Evolutionary conservation across 257 asterid species (phyloP).

Genomic region (Rubia yunnanensis): DNA sequence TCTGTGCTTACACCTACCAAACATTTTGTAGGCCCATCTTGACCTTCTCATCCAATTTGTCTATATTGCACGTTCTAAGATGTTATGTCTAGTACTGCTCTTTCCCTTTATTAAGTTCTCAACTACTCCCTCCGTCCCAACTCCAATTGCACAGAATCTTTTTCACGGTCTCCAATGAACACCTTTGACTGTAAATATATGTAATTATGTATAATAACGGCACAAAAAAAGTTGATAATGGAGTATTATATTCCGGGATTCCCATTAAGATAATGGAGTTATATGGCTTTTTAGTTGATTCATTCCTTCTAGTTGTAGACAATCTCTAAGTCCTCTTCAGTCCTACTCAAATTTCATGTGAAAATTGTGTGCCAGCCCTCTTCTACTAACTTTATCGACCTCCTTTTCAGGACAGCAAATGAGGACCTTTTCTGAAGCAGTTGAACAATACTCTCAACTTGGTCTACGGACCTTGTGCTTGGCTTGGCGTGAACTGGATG

Average conservation of each 20-base stretch:
- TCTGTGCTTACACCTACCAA: too few relatives aligned
- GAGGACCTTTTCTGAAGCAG: conserved; percentile 73
- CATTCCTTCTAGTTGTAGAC: neutral
- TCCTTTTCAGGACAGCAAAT: conserved; percentile 64
- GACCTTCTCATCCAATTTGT: neutral
- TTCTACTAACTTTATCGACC: neutral
- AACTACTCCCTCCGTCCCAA: too few relatives aligned
- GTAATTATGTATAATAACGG: too few relatives aligned
- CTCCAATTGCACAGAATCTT: too few relatives aligned
- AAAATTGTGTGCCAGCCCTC: neutral
- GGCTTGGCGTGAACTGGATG: conserved; percentile 87
- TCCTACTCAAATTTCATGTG: neutral
- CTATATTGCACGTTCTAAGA: neutral
- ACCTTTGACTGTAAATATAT: too few relatives aligned
- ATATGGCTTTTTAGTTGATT: neutral
- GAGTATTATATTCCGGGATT: neutral
- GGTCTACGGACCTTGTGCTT: conserved; percentile 94
- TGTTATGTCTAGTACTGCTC: neutral
- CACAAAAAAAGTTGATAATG: too few relatives aligned
- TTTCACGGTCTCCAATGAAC: too few relatives aligned
- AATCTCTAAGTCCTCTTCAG: neutral
- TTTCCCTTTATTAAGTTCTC: neutral
- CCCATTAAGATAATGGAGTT: neutral
- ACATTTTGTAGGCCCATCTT: too few relatives aligned
- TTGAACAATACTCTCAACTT: conserved; percentile 87